Percentiles rank a stretch among this genome's conserved stretches.
Conservation (phyloP, 805 yeast species). For the Kodamaea kakaduensis region DNA sequence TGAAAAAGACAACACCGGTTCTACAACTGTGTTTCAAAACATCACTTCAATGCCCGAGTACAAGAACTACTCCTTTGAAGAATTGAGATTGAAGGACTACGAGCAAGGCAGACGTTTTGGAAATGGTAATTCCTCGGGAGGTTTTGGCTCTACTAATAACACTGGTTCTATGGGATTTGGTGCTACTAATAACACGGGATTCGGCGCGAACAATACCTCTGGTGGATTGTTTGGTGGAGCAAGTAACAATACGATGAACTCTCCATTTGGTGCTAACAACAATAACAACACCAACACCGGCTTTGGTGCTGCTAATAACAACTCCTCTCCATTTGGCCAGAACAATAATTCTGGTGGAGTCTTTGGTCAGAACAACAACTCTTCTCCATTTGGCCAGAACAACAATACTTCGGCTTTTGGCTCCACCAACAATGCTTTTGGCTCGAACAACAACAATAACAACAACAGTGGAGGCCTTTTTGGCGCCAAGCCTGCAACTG, state of each 20-base stretch:
- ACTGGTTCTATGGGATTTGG: constrained; percentile 24
- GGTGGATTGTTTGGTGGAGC: constrained; percentile 14
- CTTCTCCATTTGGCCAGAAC: constrained; percentile 14
- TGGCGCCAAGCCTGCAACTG: constrained; percentile 25
- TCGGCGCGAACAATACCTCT: constrained; percentile 10
- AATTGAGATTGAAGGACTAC: constrained; percentile 85
- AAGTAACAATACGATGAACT: constrained; percentile 17
- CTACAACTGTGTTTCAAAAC: constrained; percentile 60
- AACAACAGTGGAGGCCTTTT: constrained; percentile 19
- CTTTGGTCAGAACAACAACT: constrained; percentile 21
- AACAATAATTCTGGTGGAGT: constrained; percentile 16
- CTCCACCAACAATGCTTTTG: constrained; percentile 14
- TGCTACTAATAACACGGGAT: constrained; percentile 17
- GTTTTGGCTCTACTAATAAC: constrained; percentile 23
- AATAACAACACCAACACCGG: constrained; percentile 27
- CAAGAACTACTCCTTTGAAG: constrained; percentile 75
- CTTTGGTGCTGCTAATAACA: constrained; percentile 36
- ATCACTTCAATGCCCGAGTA: constrained; percentile 91
- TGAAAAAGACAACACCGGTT: constrained; percentile 68
- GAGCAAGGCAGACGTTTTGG: constrained; percentile 65
- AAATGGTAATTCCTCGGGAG: constrained; percentile 24
- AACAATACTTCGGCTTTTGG: constrained; percentile 23
- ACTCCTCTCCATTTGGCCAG: constrained; percentile 24
- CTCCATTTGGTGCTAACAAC: constrained; percentile 13
- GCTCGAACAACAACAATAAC: constrained; percentile 14